Evolutionary conservation across 2,329 filamentous ascomycete genomes (phyloP), one percentile per base, ranked within the genome.

Genomic region (Leptographium lundbergii): DNA sequence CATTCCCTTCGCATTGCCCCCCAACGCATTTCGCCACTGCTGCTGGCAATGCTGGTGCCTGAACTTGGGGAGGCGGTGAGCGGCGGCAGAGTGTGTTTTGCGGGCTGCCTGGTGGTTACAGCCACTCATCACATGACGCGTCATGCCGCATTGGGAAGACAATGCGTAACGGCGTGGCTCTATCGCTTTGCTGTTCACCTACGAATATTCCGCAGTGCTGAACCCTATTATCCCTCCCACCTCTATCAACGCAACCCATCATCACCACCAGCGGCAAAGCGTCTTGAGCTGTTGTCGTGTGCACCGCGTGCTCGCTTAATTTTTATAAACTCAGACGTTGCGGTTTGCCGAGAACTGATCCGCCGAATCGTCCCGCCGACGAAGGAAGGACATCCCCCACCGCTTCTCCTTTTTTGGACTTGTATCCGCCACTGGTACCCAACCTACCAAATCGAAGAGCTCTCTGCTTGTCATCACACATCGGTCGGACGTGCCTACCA

Each of bases 91-190:
- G 22, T 42, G 1, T 6, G 9, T 56, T 17, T n/a, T 14, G 25
- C 14, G 13, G 48, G 48, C 7, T 51, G 25, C 25, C 14, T 29
- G 22, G 25, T 14, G 24, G 48, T 1, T 51, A 9, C 25, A 29
- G 13, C 24, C 11, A 9, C 42, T 42, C 34, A 54, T 63, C 61
- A 63, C 61, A 59, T 63, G 61, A 63, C 48, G 52, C 58, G 54
- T 53, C 56, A 58, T 61, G 34, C 61, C 57, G 2, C 39, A 57
- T 54, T 13, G 36, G 53, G 56, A 50, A 59, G 58, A 25, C 42
- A 47, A 27, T 25, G 57, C 42, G 50, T 57, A 52, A 50, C 36
- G 51, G 39, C 14, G 27, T 51, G 24, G 57, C 14, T 32, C 32
- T 34, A 51, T 50, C 52, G 57, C 52, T 59, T 59, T 50, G 57